phyloP scores from a whole-genome alignment of 306 rosid genomes.

The Quillaja saponaria region DNA sequence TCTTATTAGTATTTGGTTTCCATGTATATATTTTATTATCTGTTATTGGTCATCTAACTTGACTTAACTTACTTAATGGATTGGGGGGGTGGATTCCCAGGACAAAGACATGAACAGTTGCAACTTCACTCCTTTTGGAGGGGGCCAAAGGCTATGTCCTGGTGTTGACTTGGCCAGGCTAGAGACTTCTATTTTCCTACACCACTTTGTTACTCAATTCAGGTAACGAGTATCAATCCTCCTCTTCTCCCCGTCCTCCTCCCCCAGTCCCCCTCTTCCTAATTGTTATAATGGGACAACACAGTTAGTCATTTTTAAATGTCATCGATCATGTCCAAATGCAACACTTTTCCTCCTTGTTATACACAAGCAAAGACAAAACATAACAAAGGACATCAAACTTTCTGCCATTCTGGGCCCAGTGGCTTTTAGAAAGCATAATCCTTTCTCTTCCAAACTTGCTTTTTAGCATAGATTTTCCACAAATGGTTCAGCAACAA shows the following conservation, averaged over 20 bases:
- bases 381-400: conserved; percentile 30
- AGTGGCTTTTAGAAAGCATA: conserved; percentile 25
- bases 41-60: background rate
- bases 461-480: too few species aligned
- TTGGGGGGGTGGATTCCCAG: conserved; percentile 40
- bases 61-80: conserved; percentile 20
- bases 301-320: conserved; percentile 24
- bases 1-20: background rate
- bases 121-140: conserved; percentile 94
- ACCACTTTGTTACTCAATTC: conserved; percentile 84
- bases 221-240: conserved; percentile 43
- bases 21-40: background rate
- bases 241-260: background rate
- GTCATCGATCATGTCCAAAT: conserved; percentile 16
- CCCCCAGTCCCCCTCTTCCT: background rate
- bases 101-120: conserved; percentile 66
- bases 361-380: conserved; percentile 26
- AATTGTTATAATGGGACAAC: conserved; percentile 10
- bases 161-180: conserved; percentile 93
- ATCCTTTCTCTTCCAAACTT: conserved; percentile 23
- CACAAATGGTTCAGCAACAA: conserved; percentile 11
- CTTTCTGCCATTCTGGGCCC: conserved; percentile 23
- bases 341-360: conserved; percentile 3
- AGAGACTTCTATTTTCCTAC: conserved; percentile 82
- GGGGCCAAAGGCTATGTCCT: conserved; percentile 93